Conservation (phyloP, 2,329 filamentous ascomycete genomes). For the Lizonia empirigonia region DNA sequence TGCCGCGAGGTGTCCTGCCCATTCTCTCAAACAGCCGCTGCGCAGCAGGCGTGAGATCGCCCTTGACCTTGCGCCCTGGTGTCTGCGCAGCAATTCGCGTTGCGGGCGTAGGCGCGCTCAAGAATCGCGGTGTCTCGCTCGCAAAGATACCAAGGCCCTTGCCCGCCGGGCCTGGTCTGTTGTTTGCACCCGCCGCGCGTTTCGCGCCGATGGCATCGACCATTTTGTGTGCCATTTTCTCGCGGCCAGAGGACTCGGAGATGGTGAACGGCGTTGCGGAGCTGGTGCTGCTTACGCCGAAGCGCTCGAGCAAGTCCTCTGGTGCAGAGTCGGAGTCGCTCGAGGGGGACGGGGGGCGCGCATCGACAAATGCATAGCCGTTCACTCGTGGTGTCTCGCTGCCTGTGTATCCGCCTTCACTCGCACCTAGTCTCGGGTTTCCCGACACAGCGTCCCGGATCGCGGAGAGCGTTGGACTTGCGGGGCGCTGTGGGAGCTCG, state of each 20-base stretch:
- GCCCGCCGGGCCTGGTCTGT: slow-evolving; percentile 8
- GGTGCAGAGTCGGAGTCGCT: slow-evolving; percentile 46
- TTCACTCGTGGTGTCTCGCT: slow-evolving; percentile 88
- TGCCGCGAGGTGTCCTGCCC: slow-evolving; percentile 34
- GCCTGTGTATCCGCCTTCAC: slow-evolving; percentile 66
- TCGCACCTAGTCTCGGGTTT: slow-evolving; percentile 65
- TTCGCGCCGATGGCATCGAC: slow-evolving; percentile 49
- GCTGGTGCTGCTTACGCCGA: slow-evolving; percentile 41
- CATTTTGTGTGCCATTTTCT: slow-evolving; percentile 78
- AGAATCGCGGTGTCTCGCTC: slow-evolving; percentile 65
- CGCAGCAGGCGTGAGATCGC: slow-evolving; percentile 71
- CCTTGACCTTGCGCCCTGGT: slow-evolving; percentile 58
- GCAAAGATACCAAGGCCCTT: slow-evolving; percentile 37
- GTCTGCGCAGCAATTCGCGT: slow-evolving; percentile 62
- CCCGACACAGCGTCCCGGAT: slow-evolving; percentile 83
- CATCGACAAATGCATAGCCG: slow-evolving; percentile 93
- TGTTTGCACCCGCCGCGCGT: slow-evolving; percentile 7
- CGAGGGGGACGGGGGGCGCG: slow-evolving; percentile 77
- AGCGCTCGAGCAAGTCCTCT: slow-evolving; percentile 51
- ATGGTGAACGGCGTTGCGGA: slow-evolving; percentile 68
- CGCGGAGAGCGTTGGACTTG: slow-evolving; percentile 83
- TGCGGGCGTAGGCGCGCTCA: slow-evolving; percentile 75
- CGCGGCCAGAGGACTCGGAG: slow-evolving; percentile 73
- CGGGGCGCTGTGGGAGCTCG: slow-evolving; percentile 56
- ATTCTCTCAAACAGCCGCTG: slow-evolving; percentile 54